These are phyloP conservation scores for Termitomyces sp. DNA, from an alignment of 768 basidiomycete genomes.

Conservation along the genomic window DNA sequence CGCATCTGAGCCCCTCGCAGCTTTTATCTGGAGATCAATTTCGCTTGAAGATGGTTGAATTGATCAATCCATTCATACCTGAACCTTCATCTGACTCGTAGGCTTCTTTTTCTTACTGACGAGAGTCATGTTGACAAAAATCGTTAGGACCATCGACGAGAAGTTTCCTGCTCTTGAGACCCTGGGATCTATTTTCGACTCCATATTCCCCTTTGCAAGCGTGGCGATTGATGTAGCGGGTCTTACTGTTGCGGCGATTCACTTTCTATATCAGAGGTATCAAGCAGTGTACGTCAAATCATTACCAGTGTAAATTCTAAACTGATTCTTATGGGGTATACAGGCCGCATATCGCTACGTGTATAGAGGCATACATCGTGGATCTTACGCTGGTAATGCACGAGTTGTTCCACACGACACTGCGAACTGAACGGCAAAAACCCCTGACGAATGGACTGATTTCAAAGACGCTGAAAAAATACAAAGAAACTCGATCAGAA, in stretches of 20 bases:
- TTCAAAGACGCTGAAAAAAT: not conserved
- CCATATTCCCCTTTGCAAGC: not conserved
- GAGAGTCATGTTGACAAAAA: not conserved
- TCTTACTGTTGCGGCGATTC: not conserved
- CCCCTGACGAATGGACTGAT: not conserved
- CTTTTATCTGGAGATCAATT: not conserved
- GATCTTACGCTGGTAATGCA: conserved; percentile 14
- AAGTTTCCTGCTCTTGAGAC: not conserved
- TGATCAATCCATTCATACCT: not conserved
- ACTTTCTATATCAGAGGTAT: not conserved
- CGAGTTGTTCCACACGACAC: conserved; percentile 3
- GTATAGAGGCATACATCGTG: conserved; percentile 15
- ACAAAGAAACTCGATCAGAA: not conserved
- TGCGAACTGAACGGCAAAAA: not conserved
- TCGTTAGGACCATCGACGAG: not conserved
- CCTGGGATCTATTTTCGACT: not conserved
- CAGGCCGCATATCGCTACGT: not conserved
- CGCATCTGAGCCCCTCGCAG: not conserved
- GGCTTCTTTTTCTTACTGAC: not conserved
- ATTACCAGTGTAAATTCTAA: not conserved
- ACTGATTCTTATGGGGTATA: no score
- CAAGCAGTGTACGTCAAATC: not conserved
- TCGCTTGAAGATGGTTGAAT: not conserved
- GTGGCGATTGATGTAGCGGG: not conserved
- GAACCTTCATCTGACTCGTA: not conserved